A percentile compares a stretch with the other conserved stretches of the same genome.
phyloP scores from a whole-genome alignment of 2,329 filamentous ascomycete genomes.

The Conoideocrella luteorostrata region DNA sequence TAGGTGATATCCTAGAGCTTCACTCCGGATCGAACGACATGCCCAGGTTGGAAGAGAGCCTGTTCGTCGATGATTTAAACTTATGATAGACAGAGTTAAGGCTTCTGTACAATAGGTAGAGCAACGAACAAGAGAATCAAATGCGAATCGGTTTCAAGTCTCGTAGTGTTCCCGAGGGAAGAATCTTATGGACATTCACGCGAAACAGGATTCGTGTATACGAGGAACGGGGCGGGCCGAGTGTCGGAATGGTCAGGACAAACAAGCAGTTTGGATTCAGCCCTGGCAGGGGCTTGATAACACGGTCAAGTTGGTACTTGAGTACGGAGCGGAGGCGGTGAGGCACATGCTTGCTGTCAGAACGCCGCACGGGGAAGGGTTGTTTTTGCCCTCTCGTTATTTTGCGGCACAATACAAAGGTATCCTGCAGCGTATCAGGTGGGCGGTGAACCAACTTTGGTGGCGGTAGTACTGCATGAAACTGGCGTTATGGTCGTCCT shows the following conservation, averaged over 20 bases:
- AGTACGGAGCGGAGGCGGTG: too few species aligned
- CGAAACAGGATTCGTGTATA: background rate
- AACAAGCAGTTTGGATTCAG: background rate
- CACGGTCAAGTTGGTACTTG: background rate
- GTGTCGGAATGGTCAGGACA: background rate
- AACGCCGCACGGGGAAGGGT: background rate
- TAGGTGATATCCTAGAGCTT: constrained; percentile 3
- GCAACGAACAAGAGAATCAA: constrained; percentile 2
- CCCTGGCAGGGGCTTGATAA: constrained; percentile 1
- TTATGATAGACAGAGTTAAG: constrained; percentile 1
- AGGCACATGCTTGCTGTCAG: too few species aligned
- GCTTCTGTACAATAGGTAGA: constrained; percentile 6
- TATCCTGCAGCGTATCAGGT: too few species aligned
- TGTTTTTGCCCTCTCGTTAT: background rate
- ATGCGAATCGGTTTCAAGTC: background rate
- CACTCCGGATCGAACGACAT: background rate
- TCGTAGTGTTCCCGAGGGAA: background rate
- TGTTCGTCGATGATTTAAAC: background rate
- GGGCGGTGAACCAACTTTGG: too few species aligned
- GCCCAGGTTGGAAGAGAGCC: background rate
- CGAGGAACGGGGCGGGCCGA: constrained; percentile 3
- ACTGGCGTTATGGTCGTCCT: too few species aligned
- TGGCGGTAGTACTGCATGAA: too few species aligned
- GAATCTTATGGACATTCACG: background rate
- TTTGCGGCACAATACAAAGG: too few species aligned